Conservation (phyloP, 192 early-diverging fungal species). For the Jimgerdemannia flammicorona region DNA sequence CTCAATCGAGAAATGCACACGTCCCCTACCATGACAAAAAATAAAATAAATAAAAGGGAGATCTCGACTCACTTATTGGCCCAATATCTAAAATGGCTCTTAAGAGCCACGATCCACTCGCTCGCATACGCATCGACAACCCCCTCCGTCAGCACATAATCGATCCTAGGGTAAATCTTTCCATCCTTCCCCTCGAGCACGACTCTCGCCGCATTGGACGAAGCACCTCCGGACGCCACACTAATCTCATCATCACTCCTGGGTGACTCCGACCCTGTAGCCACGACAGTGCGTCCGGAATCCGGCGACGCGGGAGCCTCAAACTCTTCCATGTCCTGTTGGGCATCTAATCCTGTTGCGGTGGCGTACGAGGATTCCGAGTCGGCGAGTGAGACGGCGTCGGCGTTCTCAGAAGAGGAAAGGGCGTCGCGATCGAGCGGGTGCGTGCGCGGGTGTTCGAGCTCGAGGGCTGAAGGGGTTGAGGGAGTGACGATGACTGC, state of each 20-base stretch:
- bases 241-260: neutral
- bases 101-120: slow-evolving; percentile 42
- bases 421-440: neutral
- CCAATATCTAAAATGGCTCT: slow-evolving; percentile 49
- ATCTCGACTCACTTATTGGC: slow-evolving; percentile 32
- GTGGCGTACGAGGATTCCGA: neutral
- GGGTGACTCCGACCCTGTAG: neutral
- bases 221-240: neutral
- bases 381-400: neutral
- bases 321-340: neutral
- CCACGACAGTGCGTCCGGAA: neutral
- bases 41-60: neutral
- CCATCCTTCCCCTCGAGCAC: neutral
- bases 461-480: neutral
- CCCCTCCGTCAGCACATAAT: slow-evolving; percentile 42
- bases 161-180: slow-evolving; percentile 25
- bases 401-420: neutral
- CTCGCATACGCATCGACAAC: slow-evolving; percentile 44
- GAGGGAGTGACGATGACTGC: neutral
- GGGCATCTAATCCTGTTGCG: neutral
- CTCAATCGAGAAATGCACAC: neutral
- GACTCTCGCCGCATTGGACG: neutral
- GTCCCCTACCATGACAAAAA: neutral
- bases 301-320: neutral
- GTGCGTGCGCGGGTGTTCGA: neutral